Percentiles rank a stretch among this genome's conserved stretches.
phyloP scores from a whole-genome alignment of 257 asterid genomes.

The Schizonepeta tenuifolia region DNA sequence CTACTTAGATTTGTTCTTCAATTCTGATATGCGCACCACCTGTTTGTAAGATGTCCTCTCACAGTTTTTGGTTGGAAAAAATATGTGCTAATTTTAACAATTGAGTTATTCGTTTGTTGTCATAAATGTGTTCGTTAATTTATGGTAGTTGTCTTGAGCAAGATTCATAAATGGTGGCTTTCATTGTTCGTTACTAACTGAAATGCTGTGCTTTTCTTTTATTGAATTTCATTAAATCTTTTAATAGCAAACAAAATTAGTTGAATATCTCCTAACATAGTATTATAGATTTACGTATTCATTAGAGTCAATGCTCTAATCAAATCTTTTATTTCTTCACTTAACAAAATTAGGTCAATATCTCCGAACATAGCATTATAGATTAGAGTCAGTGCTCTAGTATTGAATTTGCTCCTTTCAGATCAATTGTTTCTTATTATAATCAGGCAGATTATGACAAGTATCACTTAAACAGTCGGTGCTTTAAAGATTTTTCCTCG shows the following conservation, averaged over 20 bases:
- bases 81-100: neutral
- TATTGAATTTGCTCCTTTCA: neutral
- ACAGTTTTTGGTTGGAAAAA: constrained; percentile 5
- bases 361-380: neutral
- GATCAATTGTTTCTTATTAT: neutral
- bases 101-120: neutral
- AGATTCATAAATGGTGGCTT: constrained; percentile 6
- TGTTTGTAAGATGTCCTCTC: constrained; percentile 48
- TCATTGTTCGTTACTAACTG: constrained; percentile 1
- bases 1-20: neutral
- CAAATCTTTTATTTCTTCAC: neutral
- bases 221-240: neutral
- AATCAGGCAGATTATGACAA: neutral
- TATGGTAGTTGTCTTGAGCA: neutral
- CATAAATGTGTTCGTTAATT: too few relatives aligned
- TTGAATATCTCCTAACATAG: constrained; percentile 1
- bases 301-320: neutral
- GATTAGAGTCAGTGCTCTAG: neutral
- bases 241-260: neutral
- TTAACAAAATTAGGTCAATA: constrained; percentile 1
- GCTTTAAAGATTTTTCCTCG: neutral
- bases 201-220: neutral
- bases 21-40: constrained; percentile 26
- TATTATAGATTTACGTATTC: neutral
- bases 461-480: neutral